These are phyloP conservation scores for Fomitopsis schrenkii DNA, from an alignment of 1,284 basidiomycete genomes.

Conservation along the genomic window DNA sequence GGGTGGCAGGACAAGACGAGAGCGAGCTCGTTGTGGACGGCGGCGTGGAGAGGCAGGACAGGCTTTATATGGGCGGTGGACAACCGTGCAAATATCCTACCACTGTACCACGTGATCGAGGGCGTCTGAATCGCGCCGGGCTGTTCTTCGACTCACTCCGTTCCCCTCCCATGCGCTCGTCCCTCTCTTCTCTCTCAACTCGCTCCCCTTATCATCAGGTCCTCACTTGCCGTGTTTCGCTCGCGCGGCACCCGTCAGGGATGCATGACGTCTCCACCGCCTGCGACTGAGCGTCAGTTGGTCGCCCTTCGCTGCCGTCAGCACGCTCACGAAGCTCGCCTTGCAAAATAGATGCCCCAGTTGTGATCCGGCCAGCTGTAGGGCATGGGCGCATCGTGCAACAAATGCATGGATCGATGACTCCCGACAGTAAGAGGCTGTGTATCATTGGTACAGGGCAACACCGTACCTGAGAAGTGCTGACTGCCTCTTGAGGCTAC, in stretches of 20 bases:
- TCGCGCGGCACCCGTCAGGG: not conserved
- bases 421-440: not conserved
- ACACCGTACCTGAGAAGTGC: not conserved
- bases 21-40: constrained; percentile 5
- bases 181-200: constrained; percentile 4
- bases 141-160: constrained; percentile 1
- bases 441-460: not conserved
- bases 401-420: not conserved
- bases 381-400: not conserved
- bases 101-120: not conserved
- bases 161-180: constrained; percentile 4
- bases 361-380: not conserved
- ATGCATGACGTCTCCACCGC: not conserved
- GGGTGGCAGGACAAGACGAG: constrained; percentile 1
- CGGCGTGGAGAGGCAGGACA: constrained; percentile 1
- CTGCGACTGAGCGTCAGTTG: not conserved
- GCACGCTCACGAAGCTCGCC: not conserved
- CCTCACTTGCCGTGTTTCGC: not conserved
- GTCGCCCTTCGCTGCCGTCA: not conserved
- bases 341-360: not conserved
- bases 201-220: constrained; percentile 4
- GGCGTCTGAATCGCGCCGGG: not conserved
- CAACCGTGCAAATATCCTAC: not conserved
- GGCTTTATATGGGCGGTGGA: constrained; percentile 7
- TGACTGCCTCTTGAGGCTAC: not conserved